A percentile compares a stretch with the other conserved stretches of the same genome.
These are phyloP conservation scores for Cercospora sp. DNA, from an alignment of 2,329 filamentous ascomycete genomes.

Conservation along the genomic window DNA sequence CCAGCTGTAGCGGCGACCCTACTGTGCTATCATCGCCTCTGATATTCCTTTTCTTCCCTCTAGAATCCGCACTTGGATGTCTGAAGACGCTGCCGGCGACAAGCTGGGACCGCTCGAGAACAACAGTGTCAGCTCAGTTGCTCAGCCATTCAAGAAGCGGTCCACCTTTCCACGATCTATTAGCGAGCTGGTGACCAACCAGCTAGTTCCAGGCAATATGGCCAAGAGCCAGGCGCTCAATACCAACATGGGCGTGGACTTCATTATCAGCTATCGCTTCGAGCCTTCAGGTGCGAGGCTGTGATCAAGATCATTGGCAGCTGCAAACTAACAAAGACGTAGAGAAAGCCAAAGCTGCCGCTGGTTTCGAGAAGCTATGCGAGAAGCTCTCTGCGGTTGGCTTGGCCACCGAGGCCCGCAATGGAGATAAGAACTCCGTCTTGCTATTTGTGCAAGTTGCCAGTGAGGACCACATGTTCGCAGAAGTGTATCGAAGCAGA, in stretches of 20 bases:
- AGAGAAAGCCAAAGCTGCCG: conserved; percentile 70
- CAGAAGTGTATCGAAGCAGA: conserved; percentile 76
- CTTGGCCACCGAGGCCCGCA: conserved; percentile 84
- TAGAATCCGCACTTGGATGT: conserved; percentile 18
- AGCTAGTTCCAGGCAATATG: conserved; percentile 38
- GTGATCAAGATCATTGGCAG: too few relatives aligned
- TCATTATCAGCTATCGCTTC: conserved; percentile 79
- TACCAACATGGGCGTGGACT: conserved; percentile 75
- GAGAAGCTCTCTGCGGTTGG: conserved; percentile 74
- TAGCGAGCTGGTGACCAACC: conserved; percentile 36
- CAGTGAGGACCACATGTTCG: conserved; percentile 70
- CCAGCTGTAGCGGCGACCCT: conserved; percentile 15
- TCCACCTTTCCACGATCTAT: conserved; percentile 31
- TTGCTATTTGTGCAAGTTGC: conserved; percentile 81
- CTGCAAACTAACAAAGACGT: conserved; percentile 5
- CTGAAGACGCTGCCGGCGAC: conserved; percentile 21
- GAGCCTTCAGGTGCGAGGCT: conserved; percentile 64
- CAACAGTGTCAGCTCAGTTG: not conserved
- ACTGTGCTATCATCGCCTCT: conserved; percentile 3
- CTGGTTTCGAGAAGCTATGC: conserved; percentile 76
- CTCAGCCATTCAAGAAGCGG: conserved; percentile 24
- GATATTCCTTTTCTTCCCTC: not conserved
- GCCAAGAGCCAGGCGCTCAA: conserved; percentile 39
- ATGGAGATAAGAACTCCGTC: conserved; percentile 71
- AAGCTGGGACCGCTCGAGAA: conserved; percentile 17